phyloP scores from a whole-genome alignment of 345 rosid species.

The Kandelia obovata region DNA sequence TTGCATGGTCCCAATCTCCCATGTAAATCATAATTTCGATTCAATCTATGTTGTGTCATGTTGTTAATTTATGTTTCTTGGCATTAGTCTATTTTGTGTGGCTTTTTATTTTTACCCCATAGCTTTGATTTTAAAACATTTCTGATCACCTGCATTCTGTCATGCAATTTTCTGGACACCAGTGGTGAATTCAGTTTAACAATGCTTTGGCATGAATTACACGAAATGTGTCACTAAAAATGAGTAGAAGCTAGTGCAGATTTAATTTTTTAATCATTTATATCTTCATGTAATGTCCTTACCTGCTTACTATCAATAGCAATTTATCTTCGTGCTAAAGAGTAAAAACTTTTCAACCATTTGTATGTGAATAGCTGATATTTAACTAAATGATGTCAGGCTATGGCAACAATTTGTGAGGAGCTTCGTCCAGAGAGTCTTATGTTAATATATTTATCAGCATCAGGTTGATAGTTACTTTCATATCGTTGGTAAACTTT shows the following conservation, averaged over 20 bases:
- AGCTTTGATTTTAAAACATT: not conserved
- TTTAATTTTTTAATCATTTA: too few species aligned
- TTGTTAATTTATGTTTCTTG: not conserved
- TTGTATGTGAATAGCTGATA: slow-evolving; percentile 5
- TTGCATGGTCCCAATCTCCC: not conserved
- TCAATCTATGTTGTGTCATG: too few species aligned
- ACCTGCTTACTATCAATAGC: too few species aligned
- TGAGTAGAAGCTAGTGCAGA: not conserved
- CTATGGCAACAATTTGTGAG: slow-evolving; percentile 81
- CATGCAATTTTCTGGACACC: slow-evolving; percentile 2
- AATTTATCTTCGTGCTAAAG: too few species aligned
- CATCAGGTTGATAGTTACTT: slow-evolving; percentile 59
- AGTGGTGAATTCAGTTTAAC: not conserved
- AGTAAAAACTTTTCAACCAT: too few species aligned
- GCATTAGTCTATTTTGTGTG: not conserved
- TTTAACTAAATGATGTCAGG: slow-evolving; percentile 44
- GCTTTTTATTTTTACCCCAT: not conserved
- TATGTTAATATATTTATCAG: slow-evolving; percentile 74
- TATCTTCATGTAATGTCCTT: too few species aligned
- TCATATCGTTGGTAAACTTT: slow-evolving; percentile 15
- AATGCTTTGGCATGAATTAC: not conserved
- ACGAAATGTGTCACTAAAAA: not conserved
- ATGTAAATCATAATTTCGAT: too few species aligned
- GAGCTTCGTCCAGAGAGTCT: slow-evolving; percentile 84
- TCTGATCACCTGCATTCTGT: not conserved